Conservation (phyloP, 2,329 filamentous ascomycete species). For the Metarhizium guizhouense region DNA sequence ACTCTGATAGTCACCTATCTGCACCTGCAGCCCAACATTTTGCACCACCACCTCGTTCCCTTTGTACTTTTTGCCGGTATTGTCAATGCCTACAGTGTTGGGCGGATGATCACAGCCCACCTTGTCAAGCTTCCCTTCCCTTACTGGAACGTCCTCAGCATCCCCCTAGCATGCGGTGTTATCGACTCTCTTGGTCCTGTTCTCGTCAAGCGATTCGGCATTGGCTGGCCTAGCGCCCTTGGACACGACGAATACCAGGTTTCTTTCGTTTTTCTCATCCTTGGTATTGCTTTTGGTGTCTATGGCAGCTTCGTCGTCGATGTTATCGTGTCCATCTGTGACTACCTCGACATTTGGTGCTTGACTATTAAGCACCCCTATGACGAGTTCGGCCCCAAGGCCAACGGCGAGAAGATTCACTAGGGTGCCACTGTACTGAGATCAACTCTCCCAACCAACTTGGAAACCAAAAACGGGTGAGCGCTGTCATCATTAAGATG, state of each 20-base stretch:
- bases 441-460: not conserved
- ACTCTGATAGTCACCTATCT: constrained; percentile 68
- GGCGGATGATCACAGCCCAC: constrained; percentile 92
- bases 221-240: constrained; percentile 69
- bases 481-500: not conserved
- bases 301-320: constrained; percentile 97
- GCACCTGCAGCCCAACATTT: constrained; percentile 73
- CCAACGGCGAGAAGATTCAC: constrained; percentile 32
- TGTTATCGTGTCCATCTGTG: constrained; percentile 94
- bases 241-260: constrained; percentile 79
- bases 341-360: constrained; percentile 97
- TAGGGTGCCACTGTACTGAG: constrained; percentile 4
- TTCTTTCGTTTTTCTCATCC: constrained; percentile 79
- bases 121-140: constrained; percentile 82
- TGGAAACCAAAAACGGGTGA: not conserved
- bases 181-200: constrained; percentile 70
- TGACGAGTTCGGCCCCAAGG: constrained; percentile 29
- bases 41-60: constrained; percentile 75
- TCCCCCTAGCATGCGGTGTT: constrained; percentile 71
- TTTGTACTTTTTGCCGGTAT: constrained; percentile 84
- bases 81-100: constrained; percentile 90
- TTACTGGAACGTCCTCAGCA: constrained; percentile 75
- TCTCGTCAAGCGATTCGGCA: constrained; percentile 48
- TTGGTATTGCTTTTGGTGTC: constrained; percentile 79
- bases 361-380: constrained; percentile 86